phyloP scores from a whole-genome alignment of 2,329 filamentous ascomycete species.

The Hymenoscyphus fructigenus region DNA sequence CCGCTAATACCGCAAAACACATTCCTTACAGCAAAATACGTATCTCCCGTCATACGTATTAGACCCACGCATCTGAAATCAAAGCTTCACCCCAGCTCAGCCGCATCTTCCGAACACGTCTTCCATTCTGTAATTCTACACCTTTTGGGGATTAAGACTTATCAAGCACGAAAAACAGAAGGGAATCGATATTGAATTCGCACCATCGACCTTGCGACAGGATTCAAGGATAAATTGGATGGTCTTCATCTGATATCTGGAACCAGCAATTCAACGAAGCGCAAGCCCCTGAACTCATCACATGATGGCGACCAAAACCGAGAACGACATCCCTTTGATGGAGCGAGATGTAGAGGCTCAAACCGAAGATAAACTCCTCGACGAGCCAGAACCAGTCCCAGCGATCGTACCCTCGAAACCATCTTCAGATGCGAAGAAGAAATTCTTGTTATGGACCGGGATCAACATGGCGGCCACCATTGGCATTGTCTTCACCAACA shows the following conservation, averaged over 20 bases:
- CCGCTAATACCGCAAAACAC: background rate
- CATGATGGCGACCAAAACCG: constrained; percentile 19
- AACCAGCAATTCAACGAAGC: background rate
- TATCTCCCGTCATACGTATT: background rate
- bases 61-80: constrained; percentile 1
- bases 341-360: constrained; percentile 23
- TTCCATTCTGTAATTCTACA: background rate
- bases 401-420: constrained; percentile 9
- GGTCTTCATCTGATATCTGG: background rate
- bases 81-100: constrained; percentile 3
- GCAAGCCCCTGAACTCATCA: constrained; percentile 12
- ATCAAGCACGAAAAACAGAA: background rate
- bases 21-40: background rate
- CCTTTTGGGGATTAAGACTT: background rate
- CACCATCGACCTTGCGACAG: background rate
- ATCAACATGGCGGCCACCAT: constrained; percentile 32
- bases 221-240: background rate
- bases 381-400: constrained; percentile 8
- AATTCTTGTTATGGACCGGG: constrained; percentile 17
- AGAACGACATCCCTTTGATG: constrained; percentile 26
- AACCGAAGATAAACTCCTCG: constrained; percentile 17
- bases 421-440: constrained; percentile 8
- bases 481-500: constrained; percentile 34
- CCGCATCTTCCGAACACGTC: constrained; percentile 14
- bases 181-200: background rate